Conservation (phyloP, 495 filamentous ascomycete genomes). For the Neurospora sp. region DNA sequence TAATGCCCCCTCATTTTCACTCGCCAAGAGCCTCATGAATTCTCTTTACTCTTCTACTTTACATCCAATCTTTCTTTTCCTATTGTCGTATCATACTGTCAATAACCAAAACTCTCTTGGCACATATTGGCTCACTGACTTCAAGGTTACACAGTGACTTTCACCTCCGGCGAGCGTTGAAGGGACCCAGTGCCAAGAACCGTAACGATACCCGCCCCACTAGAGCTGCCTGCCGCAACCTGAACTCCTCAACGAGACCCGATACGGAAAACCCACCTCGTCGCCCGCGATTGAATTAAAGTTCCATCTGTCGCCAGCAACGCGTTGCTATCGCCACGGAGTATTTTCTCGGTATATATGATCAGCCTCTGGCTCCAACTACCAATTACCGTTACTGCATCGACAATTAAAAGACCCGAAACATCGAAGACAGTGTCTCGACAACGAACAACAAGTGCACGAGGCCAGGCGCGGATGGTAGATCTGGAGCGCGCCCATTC, state of each 20-base stretch:
- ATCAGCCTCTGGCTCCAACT: not conserved
- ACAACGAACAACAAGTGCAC: not conserved
- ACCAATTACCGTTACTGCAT: not conserved
- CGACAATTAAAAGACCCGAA: not conserved
- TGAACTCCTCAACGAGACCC: not conserved
- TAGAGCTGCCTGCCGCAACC: not conserved
- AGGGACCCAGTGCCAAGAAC: not conserved
- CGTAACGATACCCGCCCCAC: not conserved
- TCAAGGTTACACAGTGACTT: not conserved
- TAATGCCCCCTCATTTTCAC: not conserved
- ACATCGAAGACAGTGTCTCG: not conserved
- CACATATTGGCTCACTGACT: not conserved
- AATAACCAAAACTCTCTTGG: not conserved
- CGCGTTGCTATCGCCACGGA: not conserved
- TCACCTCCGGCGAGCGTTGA: not conserved
- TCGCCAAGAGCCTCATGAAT: not conserved
- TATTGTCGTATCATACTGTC: not conserved
- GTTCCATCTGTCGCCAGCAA: not conserved
- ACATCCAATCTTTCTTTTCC: not conserved
- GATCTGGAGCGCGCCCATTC: not conserved
- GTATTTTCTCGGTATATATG: not conserved
- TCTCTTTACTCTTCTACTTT: not conserved
- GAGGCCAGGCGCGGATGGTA: not conserved
- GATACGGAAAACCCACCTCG: not conserved
- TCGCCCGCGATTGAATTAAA: not conserved